A percentile compares a stretch with the other conserved stretches of the same genome.
Conservation (phyloP, 2,329 filamentous ascomycete genomes). For the Fusarium sp. region DNA sequence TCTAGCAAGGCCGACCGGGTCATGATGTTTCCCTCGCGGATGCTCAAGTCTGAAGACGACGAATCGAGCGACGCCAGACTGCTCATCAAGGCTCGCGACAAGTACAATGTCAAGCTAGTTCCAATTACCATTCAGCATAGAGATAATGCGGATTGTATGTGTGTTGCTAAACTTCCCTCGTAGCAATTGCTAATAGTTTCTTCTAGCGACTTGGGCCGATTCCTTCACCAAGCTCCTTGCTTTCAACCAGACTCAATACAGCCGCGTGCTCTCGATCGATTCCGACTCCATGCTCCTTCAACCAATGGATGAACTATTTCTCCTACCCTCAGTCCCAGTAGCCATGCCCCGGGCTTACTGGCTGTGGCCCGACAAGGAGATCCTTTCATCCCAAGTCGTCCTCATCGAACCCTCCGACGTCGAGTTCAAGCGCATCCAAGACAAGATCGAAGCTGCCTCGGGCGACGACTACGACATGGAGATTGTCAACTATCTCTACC, state of each 20-base stretch:
- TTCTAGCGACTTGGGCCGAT: constrained; percentile 68
- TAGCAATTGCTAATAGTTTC: not conserved
- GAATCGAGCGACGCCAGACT: constrained; percentile 48
- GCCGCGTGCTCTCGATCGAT: constrained; percentile 62
- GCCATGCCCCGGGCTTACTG: constrained; percentile 81
- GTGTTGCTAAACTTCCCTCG: not conserved
- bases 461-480: constrained; percentile 73
- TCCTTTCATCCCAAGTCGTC: constrained; percentile 69
- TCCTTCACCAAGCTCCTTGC: constrained; percentile 76
- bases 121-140: constrained; percentile 55
- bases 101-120: constrained; percentile 57
- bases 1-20: constrained; percentile 57
- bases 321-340: constrained; percentile 69
- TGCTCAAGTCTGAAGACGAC: constrained; percentile 47
- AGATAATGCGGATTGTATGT: constrained; percentile 50
- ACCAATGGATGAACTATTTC: constrained; percentile 77
- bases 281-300: constrained; percentile 73
- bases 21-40: constrained; percentile 58
- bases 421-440: constrained; percentile 59
- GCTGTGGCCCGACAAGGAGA: constrained; percentile 65
- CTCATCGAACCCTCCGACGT: constrained; percentile 67
- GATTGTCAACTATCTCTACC: constrained; percentile 72
- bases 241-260: constrained; percentile 74
- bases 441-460: constrained; percentile 40
- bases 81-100: constrained; percentile 55